These are phyloP conservation scores for Ogataea pilisensis DNA, from an alignment of 805 yeast genomes.

Conservation along the genomic window DNA sequence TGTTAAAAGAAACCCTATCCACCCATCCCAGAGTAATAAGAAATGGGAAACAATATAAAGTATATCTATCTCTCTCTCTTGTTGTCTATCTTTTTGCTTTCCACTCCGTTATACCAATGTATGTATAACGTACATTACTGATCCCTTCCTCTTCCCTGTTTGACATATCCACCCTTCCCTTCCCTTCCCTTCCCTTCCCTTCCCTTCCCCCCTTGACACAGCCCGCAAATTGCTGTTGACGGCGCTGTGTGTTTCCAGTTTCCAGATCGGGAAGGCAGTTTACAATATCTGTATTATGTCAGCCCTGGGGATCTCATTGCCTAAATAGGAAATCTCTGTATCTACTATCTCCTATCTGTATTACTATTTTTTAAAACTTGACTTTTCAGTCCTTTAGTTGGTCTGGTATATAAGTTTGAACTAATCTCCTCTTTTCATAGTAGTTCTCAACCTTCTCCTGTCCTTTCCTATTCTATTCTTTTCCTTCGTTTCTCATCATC, in stretches of 20 bases:
- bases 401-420: conserved; percentile 2
- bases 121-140: too few species aligned
- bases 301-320: conserved; percentile 10
- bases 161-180: too few species aligned
- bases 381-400: too few species aligned
- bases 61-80: too few species aligned
- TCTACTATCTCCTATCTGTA: background rate
- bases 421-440: background rate
- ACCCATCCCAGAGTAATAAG: too few species aligned
- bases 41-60: too few species aligned
- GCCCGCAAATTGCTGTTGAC: background rate
- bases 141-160: too few species aligned
- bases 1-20: too few species aligned
- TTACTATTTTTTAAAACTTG: too few species aligned
- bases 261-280: conserved; percentile 9
- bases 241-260: conserved; percentile 4
- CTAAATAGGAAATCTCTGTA: conserved; percentile 10
- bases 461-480: background rate
- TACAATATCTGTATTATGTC: background rate
- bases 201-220: background rate
- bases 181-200: background rate
- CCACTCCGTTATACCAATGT: too few species aligned
- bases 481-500: background rate
- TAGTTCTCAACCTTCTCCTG: too few species aligned
- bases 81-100: too few species aligned